Base-by-base conservation (phyloP, 129 eudicot species). In the Heracleum sosnowskyi region DNA sequence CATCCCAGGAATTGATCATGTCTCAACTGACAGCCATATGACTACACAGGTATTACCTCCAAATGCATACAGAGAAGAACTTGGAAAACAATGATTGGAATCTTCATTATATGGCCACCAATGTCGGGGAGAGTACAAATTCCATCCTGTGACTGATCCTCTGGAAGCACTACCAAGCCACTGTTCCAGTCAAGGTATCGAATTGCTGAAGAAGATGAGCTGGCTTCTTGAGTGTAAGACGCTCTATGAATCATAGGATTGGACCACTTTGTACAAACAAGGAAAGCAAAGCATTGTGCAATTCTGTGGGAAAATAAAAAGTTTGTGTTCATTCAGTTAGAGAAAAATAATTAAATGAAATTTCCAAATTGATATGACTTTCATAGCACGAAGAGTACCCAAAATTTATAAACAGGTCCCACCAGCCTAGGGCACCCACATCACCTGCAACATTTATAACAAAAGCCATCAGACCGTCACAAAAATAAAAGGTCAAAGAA, bases 191-290 rank as follows among this genome's bases (percentile, higher is more conserved):
- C 96, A 77, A 94, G 90, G 81, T 89, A 90, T 82, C 97, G 81
- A 76, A 91, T 86, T 44, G 92, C 84, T 4, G 76, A 83, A n/a
- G 97, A 91, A n/a, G 98, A 89, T 76, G 98, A 84, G 74, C 90
- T 80, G 79, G 88, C 90, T 74, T 86, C 97, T 82, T 80, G 79
- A 26, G 89, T 80, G 41, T 53, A 82, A 47, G 87, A 84, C 76
- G 78, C 83, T 86, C 92, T 68, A 77, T 91, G 97, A 79, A 94
- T 94, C 70, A 87, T 81, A 1, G 98, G 98, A 83, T 94, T 94
- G 37, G 97, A 88, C 98, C 98, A 94, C 87, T 91, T 91, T 35
- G 98, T 94, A 84, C 98, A 91, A 78, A 94, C 97, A 72, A 94
- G 98, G 86, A 94, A 91, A 2, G 98, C 91, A 85, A 94, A 94